phyloP scores from a whole-genome alignment of 768 basidiomycete genomes.

The Mycena crocata region DNA sequence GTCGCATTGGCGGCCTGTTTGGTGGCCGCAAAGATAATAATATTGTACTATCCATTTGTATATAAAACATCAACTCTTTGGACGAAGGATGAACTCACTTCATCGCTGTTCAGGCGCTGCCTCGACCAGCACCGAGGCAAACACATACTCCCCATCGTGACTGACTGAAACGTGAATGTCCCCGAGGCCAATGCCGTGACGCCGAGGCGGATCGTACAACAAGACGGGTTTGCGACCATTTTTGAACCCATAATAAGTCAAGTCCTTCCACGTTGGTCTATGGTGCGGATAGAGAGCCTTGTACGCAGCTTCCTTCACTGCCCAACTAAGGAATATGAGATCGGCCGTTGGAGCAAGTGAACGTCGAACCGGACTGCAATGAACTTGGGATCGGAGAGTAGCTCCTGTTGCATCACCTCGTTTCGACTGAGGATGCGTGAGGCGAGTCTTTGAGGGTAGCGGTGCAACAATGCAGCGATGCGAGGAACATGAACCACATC shows the following conservation, averaged over 20 bases:
- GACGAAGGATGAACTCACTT: not conserved
- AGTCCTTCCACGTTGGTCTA: constrained; percentile 79
- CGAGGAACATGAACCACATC: constrained; percentile 81
- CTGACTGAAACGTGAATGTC: constrained; percentile 77
- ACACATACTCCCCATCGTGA: constrained; percentile 85
- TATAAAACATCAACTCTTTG: not conserved
- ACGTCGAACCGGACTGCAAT: constrained; percentile 77
- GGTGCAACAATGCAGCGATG: constrained; percentile 62
- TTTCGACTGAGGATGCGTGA: constrained; percentile 72
- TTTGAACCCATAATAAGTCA: constrained; percentile 59
- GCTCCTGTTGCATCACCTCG: constrained; percentile 54
- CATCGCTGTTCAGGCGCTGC: constrained; percentile 18
- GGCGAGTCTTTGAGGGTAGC: constrained; percentile 62
- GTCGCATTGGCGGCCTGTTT: constrained; percentile 76
- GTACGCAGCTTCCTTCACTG: constrained; percentile 88
- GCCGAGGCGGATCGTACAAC: constrained; percentile 56
- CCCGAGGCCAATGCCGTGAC: constrained; percentile 40
- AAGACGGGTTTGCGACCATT: constrained; percentile 51
- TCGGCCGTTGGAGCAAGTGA: not conserved
- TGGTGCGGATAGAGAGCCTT: constrained; percentile 80
- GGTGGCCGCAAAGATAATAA: constrained; percentile 59
- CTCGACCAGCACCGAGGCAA: constrained; percentile 76
- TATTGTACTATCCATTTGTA: constrained; percentile 1
- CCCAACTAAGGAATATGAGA: constrained; percentile 65
- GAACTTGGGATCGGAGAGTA: constrained; percentile 57